Evolutionary conservation across 768 basidiomycete genomes (phyloP).

Genomic region (Dacryopinax primogenitus): DNA sequence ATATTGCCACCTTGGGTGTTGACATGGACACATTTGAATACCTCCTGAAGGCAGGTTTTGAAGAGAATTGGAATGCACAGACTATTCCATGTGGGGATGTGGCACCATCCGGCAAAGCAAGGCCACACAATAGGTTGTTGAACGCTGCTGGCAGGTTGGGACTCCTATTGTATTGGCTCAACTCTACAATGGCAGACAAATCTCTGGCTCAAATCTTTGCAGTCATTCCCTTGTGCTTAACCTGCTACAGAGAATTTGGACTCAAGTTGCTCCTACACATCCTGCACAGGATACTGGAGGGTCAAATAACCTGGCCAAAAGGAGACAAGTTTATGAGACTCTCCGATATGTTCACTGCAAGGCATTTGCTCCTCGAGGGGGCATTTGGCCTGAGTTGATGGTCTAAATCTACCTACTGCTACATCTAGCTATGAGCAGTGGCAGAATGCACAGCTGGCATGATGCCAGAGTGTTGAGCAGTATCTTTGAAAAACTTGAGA

Average conservation of each 20-base stretch:
- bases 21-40: conserved; percentile 28
- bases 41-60: conserved; percentile 29
- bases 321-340: not conserved
- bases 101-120: conserved; percentile 18
- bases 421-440: conserved; percentile 30
- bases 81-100: conserved; percentile 28
- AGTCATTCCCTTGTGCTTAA: conserved; percentile 29
- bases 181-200: conserved; percentile 32
- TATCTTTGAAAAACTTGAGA: conserved; percentile 30
- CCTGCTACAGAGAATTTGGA: conserved; percentile 29
- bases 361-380: conserved; percentile 27
- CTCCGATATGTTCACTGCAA: conserved; percentile 7
- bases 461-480: conserved; percentile 32
- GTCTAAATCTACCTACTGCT: conserved; percentile 30
- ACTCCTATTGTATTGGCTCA: conserved; percentile 32
- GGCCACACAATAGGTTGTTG: conserved; percentile 25
- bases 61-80: conserved; percentile 15
- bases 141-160: conserved; percentile 34
- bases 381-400: conserved; percentile 36
- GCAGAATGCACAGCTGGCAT: conserved; percentile 42
- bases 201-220: conserved; percentile 35
- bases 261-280: conserved; percentile 25
- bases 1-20: conserved; percentile 21
- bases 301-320: conserved; percentile 24
- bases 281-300: conserved; percentile 25